Evolutionary conservation across 2,329 filamentous ascomycete species (phyloP), one percentile per base, ranked within the genome.

Genomic region (Alternaria angustiovoidea): DNA sequence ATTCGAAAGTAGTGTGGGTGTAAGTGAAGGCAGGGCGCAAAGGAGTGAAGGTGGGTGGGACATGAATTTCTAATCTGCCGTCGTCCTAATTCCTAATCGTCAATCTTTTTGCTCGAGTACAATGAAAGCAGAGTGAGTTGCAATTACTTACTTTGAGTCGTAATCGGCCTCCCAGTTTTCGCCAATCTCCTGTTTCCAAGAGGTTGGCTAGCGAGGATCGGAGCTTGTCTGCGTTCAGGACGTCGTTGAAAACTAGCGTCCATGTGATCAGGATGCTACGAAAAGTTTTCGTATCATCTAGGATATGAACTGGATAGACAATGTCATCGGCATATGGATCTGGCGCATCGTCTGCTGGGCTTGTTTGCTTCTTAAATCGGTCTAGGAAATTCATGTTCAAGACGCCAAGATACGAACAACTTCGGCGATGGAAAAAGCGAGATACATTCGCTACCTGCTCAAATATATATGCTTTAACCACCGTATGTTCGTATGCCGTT

Each of bases 181-280:
- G 12, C 14, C 32, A 36, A 14, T 36, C 32, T 7, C 32, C 32
- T 7, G 12, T 36, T 6, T 36, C 32, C 5, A 36, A 14, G 5
- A 36, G 14, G 68, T 61, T 64, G 3, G 67, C 63, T 2, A 85
- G 68, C 1, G 80, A 67, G 2, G 26, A 48, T 2, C 72, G 70
- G 1, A 85, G 72, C 36, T 72, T 81, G 0, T 77, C 63, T 0
- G 77, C 61, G 53, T 85, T 81, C 4, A 85, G 74, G 0, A 83
- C 80, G 51, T 82, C 81, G 63, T 85, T 79, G 66, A 84, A 85
- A 4, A 75, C 71, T 4, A 84, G 67, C 0, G 78, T 79, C 60
- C 63, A 68, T 14, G 60, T 46, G 6, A 72, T 43, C 24, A 68
- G 26, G 2, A 72, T 65, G 30, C 41, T 49, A 5, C 63, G 63